Evolutionary conservation across 2,329 filamentous ascomycete genomes (phyloP).

Genomic region (Diaporthe humulicola): DNA sequence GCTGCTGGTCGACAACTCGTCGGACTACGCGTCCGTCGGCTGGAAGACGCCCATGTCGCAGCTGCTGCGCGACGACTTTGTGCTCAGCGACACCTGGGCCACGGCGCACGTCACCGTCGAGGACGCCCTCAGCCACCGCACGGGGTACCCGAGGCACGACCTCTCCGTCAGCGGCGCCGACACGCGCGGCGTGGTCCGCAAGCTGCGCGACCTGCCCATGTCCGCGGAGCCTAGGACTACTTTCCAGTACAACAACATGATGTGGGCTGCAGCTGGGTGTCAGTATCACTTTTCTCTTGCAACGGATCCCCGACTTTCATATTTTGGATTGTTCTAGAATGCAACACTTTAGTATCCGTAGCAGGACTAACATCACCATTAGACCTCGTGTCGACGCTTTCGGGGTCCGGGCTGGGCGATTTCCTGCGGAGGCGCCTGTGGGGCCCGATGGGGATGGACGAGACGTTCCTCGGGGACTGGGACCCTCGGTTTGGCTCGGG

Average conservation of each 20-base stretch:
- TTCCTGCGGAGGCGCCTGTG: constrained; percentile 59
- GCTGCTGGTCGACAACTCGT: constrained; percentile 59
- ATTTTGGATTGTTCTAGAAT: too few species aligned
- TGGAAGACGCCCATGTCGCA: constrained; percentile 62
- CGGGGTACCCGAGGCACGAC: constrained; percentile 62
- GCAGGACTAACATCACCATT: too few species aligned
- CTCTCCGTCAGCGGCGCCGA: constrained; percentile 45
- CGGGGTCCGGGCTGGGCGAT: constrained; percentile 52
- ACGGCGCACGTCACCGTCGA: constrained; percentile 65
- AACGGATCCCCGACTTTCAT: too few species aligned
- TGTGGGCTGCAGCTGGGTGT: background rate
- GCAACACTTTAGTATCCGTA: too few species aligned
- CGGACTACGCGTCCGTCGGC: constrained; percentile 53
- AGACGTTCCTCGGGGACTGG: constrained; percentile 52
- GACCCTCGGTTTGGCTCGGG: constrained; percentile 46
- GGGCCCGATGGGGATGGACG: constrained; percentile 60
- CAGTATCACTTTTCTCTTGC: too few species aligned
- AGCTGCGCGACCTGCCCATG: constrained; percentile 60
- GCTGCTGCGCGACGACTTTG: constrained; percentile 66
- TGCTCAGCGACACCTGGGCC: constrained; percentile 59
- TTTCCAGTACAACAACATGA: constrained; percentile 65
- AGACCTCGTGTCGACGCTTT: constrained; percentile 61
- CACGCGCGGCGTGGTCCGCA: constrained; percentile 54
- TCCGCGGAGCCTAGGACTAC: constrained; percentile 57
- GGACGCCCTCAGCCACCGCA: constrained; percentile 66